These are phyloP conservation scores for Ajuga reptans DNA, from an alignment of 305 asterid genomes.

Conservation along the genomic window DNA sequence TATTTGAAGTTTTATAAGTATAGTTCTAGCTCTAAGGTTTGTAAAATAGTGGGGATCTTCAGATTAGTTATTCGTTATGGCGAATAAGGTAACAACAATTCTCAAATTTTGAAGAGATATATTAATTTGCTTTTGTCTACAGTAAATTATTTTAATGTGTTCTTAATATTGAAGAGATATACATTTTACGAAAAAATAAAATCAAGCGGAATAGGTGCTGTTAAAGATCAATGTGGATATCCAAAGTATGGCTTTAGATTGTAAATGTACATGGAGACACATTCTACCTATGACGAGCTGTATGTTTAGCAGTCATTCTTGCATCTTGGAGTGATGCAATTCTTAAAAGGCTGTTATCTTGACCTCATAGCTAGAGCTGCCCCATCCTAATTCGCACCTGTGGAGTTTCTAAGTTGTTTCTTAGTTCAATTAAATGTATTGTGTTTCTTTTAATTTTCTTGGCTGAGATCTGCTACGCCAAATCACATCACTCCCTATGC, in stretches of 20 bases:
- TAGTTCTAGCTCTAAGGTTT: too few relatives aligned
- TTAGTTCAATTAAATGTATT: too few relatives aligned
- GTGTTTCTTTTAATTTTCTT: too few relatives aligned
- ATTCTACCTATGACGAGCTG: background rate
- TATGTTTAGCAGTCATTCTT: background rate
- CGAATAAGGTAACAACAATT: background rate
- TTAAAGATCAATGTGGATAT: background rate
- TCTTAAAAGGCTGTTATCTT: background rate
- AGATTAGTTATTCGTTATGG: too few relatives aligned
- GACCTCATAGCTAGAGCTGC: background rate
- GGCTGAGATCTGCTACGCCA: too few relatives aligned
- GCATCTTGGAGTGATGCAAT: background rate
- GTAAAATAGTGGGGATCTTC: too few relatives aligned
- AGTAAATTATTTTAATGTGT: background rate
- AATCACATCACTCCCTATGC: background rate
- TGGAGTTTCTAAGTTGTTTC: too few relatives aligned
- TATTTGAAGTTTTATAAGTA: background rate
- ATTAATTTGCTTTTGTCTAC: background rate
- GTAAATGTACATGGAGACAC: background rate
- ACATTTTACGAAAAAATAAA: background rate
- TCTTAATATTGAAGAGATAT: background rate
- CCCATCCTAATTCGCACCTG: background rate
- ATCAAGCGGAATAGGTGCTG: background rate
- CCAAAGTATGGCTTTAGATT: background rate
- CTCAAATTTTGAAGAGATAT: background rate